phyloP scores from a whole-genome alignment of 163 green algal species.

The Trebouxia gelatinosa region DNA sequence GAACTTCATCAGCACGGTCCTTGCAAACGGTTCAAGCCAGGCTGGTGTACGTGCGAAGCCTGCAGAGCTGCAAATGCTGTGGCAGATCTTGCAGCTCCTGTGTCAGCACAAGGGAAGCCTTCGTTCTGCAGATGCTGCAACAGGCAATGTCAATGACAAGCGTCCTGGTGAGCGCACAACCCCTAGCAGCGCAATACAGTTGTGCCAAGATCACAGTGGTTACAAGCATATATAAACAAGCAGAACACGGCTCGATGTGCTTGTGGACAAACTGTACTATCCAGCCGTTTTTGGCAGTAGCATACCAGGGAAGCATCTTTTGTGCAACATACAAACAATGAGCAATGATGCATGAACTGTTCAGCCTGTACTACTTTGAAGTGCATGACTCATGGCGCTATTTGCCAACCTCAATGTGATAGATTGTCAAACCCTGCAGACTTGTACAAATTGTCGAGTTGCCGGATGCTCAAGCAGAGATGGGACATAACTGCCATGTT shows the following conservation, averaged over 20 bases:
- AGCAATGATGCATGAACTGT: too few species aligned
- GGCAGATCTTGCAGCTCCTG: conserved; percentile 24
- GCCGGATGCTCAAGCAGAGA: too few species aligned
- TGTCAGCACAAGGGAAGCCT: conserved; percentile 7
- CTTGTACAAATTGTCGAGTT: too few species aligned
- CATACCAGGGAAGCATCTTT: too few species aligned
- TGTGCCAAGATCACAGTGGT: background rate
- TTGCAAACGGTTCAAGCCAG: background rate
- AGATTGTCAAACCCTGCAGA: too few species aligned
- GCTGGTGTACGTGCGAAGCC: background rate
- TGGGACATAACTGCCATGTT: too few species aligned
- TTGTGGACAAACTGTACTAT: background rate
- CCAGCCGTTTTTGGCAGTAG: background rate
- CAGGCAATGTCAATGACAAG: background rate
- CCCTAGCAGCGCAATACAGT: background rate
- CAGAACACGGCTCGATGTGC: background rate
- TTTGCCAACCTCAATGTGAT: too few species aligned
- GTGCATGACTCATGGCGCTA: too few species aligned
- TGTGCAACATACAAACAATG: too few species aligned
- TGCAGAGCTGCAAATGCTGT: conserved; percentile 14
- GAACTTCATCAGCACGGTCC: conserved; percentile 3
- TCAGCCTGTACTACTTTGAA: too few species aligned
- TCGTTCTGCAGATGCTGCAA: background rate
- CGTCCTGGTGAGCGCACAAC: background rate
- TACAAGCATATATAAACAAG: too few species aligned